Conservation (phyloP, 2,329 filamentous ascomycete genomes). For the Aspergillus sojae region DNA sequence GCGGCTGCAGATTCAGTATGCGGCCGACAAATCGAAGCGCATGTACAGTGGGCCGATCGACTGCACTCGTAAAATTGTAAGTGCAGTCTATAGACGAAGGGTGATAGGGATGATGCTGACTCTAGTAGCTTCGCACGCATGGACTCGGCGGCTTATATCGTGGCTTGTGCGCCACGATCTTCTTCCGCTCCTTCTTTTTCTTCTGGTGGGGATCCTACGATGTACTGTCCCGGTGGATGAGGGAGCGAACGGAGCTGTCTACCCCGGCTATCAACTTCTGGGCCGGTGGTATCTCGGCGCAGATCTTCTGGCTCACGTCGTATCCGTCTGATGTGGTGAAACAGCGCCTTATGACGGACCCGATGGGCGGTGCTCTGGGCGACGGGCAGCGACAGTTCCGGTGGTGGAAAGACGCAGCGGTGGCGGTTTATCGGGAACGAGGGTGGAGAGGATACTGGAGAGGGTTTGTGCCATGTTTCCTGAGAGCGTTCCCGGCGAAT, state of each 20-base stretch:
- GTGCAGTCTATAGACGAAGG: conserved; percentile 10
- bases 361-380: conserved; percentile 69
- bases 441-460: conserved; percentile 86
- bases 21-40: conserved; percentile 73
- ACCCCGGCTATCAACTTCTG: conserved; percentile 91
- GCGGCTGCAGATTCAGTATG: conserved; percentile 90
- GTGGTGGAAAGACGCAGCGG: conserved; percentile 78
- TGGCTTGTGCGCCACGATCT: conserved; percentile 78
- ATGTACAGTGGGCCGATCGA: conserved; percentile 87
- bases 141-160: conserved; percentile 82
- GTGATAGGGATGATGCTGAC: not conserved
- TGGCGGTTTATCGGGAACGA: conserved; percentile 72
- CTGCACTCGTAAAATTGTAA: conserved; percentile 67
- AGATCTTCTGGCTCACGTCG: conserved; percentile 90
- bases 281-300: conserved; percentile 90
- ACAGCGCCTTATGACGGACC: conserved; percentile 96
- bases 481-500: conserved; percentile 94
- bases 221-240: conserved; percentile 70
- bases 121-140: conserved; percentile 55
- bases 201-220: conserved; percentile 99
- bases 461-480: conserved; percentile 89
- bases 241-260: conserved; percentile 68
- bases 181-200: conserved; percentile 95
- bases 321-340: conserved; percentile 95
- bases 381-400: conserved; percentile 71